Evolutionary conservation across 768 basidiomycete species (phyloP), one percentile per base, ranked within the genome.

Genomic region (Psilocybe cyanescens): DNA sequence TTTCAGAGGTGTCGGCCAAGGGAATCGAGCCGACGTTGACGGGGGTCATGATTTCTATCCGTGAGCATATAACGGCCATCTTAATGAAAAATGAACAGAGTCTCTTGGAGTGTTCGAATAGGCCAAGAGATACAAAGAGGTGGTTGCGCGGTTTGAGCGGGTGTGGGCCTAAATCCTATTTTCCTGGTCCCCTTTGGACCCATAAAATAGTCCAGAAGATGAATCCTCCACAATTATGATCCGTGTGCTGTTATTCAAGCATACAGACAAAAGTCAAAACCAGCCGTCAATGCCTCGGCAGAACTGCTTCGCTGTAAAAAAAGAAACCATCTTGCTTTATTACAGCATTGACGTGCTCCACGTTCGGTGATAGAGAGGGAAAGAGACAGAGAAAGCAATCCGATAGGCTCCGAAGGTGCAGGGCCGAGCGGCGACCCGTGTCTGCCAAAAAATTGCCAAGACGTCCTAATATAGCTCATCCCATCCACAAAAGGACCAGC

Each of bases 281-380:
- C 14, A 44, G 6, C 41, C 1, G 11, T 44, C 41, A 14, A 6
- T 16, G 41, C 14, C 41, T 44, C 14, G 41, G 41, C 41, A 44
- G 41, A n/a, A 8, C 11, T 12, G 1, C 11, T 16, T 44, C 37
- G 2, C 14, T 12, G 41, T 44, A 16, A 12, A 44, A 44, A 44
- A 56, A 30, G 29, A 12, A 31, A 28, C 41, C 1, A 56, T 45
- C 5, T 24, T 29, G 28, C 46, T 28, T 9, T 31, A 14, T 17
- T 4, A 31, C 33, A 35, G 12, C n/a, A 52, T 61, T 50, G 45
- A 55, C 17, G 45, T 49, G 58, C 50, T 44, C 45, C 30, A n/a
- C 28, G 49, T 39, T 59, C 63, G 67, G 67, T 60, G 67, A 55
- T 68, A 68, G 59, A 66, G 63, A 66, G 59, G 51, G 24, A 58